Base-by-base conservation (phyloP, 192 early-diverging fungal genomes). In the Gaertneriomyces sp. region DNA sequence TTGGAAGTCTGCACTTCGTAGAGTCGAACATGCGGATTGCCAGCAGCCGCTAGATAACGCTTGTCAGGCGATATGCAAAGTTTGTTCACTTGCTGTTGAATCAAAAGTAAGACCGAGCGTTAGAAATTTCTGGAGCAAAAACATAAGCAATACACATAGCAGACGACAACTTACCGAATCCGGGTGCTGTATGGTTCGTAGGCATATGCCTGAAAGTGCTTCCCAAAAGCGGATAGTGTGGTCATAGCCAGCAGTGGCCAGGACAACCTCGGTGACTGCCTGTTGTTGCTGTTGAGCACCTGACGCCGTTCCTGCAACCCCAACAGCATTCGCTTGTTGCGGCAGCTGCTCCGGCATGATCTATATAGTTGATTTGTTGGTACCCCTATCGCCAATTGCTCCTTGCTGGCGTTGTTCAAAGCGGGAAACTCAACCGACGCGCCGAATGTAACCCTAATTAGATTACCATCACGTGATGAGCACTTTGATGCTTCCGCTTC, bases 31-130 rank as follows among this genome's bases (percentile, higher is more conserved):
- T 85, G 82, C 59, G 91, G 91, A 62, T 94, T 90, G 74, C 89
- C 91, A 33, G 91, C 90, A 9, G 92, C 92, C 11, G 87, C 92
- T 12, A 94, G 71, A 69, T 86, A 89, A 19, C 91, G 80, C 63
- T 94, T 94, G 70, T 94, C 92, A 7, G 91, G 91, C 10, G 92
- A 93, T 9, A 94, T 93, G 43, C 86, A 85, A 39, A 94, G 74
- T 51, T 87, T 72, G 71, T 94, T 94, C 17, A 94, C 89, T 87
- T 93, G 91, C 91, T 92, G 61, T 33, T 33, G 25, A 33, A 33
- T 33, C 25, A 33, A 33, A 33, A 33, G 25, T 33, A 2, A 33
- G 1, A 33, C 25, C 1, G 25, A 33, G 25, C 2, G 25, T 33
- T 33, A 33, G 25, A 33, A 33, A 2, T 0, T 0, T 33, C 25